Evolutionary conservation across 2,329 filamentous ascomycete genomes (phyloP), one percentile per base, ranked within the genome.

Genomic region (Monosporascus sp.): DNA sequence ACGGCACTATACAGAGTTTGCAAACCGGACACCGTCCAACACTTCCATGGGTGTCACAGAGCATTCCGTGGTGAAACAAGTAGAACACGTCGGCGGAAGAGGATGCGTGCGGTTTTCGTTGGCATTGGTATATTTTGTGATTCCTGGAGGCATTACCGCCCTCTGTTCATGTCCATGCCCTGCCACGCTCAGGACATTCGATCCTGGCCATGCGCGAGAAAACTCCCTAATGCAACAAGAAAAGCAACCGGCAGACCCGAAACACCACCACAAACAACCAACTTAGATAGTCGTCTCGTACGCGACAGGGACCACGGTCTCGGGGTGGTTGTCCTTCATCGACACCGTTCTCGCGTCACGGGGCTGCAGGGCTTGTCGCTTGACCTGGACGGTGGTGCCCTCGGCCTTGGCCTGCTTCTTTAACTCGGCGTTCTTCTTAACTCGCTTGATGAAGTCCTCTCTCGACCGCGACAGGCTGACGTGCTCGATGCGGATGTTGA

Each of bases 401-500:
- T 91, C 86, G 68, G 85, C 83, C 87, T 96, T 96, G 72, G 93
- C 91, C 83, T 95, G 81, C 78, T 87, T 87, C 86, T 92, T 94
- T 78, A 91, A 87, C 74, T 84, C 86, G 71, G 92, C 91, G 82
- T 97, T 97, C 74, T 85, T 79, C 90, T 97, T 97, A 77, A 99
- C 93, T 72, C 93, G 88, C 81, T 84, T 87, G 72, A 97, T 78
- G 85, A 99, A 97, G 77, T 94, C 93, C 71, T 97, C 93, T 74
- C 94, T 86, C 71, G 93, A 97, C 76, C 94, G 89, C 68, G 93
- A 97, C 74, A 89, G 89, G 72, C 80, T 79, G 79, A 99, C 85
- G 87, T 99, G 94, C 88, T 99, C 94, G 78, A 97, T 79, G 75
- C 94, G 91, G 80, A 99, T 84, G 87, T 96, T 97, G 83, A 99